Evolutionary conservation across 306 rosid species (phyloP).

Genomic region (Cyamopsis tetragonoloba): DNA sequence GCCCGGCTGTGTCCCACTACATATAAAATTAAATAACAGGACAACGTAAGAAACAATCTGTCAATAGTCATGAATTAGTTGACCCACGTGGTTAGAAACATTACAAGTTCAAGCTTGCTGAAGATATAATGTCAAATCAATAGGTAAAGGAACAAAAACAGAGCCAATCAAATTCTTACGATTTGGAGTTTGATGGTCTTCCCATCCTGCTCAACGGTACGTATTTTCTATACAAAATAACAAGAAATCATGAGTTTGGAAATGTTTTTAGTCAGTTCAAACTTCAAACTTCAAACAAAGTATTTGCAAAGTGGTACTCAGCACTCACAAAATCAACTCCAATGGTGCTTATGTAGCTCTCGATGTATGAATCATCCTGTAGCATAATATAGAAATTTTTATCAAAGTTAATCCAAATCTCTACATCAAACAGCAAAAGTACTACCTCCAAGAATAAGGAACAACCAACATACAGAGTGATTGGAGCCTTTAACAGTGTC

Average conservation of each 20-base stretch:
- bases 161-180: slow-evolving; percentile 23
- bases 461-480: background rate
- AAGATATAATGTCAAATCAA: slow-evolving; percentile 5
- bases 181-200: slow-evolving; percentile 52
- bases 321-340: slow-evolving; percentile 95
- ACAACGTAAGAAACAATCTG: slow-evolving; percentile 15
- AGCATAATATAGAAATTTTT: background rate
- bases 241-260: slow-evolving; percentile 10
- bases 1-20: slow-evolving; percentile 56
- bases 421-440: background rate
- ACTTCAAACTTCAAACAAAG: too few species aligned
- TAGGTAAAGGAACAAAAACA: slow-evolving; percentile 5
- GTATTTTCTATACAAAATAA: slow-evolving; percentile 40
- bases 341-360: slow-evolving; percentile 96
- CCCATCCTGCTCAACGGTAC: slow-evolving; percentile 52
- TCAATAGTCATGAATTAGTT: background rate
- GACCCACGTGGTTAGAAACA: slow-evolving; percentile 6
- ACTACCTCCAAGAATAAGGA: slow-evolving; percentile 14
- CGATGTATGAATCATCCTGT: slow-evolving; percentile 93
- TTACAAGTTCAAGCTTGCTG: background rate
- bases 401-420: background rate
- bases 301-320: slow-evolving; percentile 38
- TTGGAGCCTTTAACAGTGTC: background rate
- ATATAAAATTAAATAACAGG: slow-evolving; percentile 10
- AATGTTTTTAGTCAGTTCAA: background rate